phyloP scores from a whole-genome alignment of 345 rosid species.

The Eucalyptus cladocalyx region DNA sequence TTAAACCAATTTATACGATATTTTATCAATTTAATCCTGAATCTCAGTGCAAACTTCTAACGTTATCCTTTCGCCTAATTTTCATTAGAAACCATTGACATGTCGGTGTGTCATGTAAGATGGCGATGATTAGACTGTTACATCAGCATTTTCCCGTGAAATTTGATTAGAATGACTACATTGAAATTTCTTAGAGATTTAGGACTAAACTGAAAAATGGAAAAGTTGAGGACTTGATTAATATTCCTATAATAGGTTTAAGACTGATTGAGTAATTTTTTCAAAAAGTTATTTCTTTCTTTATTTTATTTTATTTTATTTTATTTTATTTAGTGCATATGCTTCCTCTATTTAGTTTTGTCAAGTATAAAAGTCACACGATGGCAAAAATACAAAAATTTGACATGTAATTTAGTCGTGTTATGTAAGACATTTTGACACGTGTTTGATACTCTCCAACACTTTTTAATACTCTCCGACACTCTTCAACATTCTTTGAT shows the following conservation, averaged over 20 bases:
- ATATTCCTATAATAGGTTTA: background rate
- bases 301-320: no score
- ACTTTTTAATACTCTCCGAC: no score
- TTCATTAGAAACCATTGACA: accelerated
- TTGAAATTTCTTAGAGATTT: background rate
- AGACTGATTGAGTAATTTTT: background rate
- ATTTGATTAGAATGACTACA: background rate
- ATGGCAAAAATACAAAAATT: background rate
- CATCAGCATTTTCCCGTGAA: background rate
- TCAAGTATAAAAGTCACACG: background rate
- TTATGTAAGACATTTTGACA: no score
- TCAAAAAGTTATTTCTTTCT: background rate
- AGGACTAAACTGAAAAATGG: background rate
- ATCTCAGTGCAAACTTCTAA: background rate
- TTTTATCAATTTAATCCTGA: no score
- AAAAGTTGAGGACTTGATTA: background rate
- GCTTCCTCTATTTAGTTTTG: background rate
- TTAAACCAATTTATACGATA: background rate
- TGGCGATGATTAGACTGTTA: background rate
- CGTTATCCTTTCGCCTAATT: background rate
- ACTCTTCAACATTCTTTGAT: no score
- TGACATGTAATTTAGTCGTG: background rate
- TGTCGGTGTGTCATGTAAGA: background rate
- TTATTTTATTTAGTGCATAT: background rate
- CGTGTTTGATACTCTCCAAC: no score